Base-by-base conservation (phyloP, 2,329 filamentous ascomycete genomes). In the Dissoconium aciculare region DNA sequence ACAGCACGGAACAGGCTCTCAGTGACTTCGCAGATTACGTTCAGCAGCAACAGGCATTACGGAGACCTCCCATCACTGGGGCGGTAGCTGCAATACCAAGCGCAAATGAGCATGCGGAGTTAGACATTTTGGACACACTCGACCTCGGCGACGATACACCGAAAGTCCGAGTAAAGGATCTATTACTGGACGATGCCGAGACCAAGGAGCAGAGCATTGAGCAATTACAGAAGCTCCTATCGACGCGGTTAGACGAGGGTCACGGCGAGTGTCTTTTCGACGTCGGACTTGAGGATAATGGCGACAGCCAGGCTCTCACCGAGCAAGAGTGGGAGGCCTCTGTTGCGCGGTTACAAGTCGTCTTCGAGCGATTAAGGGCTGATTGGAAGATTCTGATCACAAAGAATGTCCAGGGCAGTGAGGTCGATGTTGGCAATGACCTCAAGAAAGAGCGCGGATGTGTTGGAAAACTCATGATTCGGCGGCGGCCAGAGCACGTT, bases 21-120 rank as follows among this genome's bases (percentile, higher is more conserved):
- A 89, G 80, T 62, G 89, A 95, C 47, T 98, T 98, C 54, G 84
- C 85, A 55, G 89, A 98, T 50, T 95, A 94, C 50, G 89, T 94
- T 42, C 84, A 95, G 56, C 79, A 84, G 54, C 85, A 95, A 54
- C 89, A 95, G 56, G 74, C 75, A 10, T 58, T 76, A 29, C 75
- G 79, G 27, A 58, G 57, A 25, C 53, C 55, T 24, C 54, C 60
- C 11, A 31, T 39, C 25, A 48, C 40, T 8, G 32, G 53, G 33
- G 42, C 53, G 16, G 28, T 49, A 42, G 28, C 13, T 30, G 42
- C 30, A 19, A 40, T 52, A 29, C 31, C 43, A 11, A 29, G 37
- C 34, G 39, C 43, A 15, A 51, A 54, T 24, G 75, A 89, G 41
- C 80, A 85, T 51, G 83, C 85, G 31, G 87, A 95, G 54, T 74